These are phyloP conservation scores for Candida tibetensis DNA, from an alignment of 805 yeast genomes.

Conservation along the genomic window DNA sequence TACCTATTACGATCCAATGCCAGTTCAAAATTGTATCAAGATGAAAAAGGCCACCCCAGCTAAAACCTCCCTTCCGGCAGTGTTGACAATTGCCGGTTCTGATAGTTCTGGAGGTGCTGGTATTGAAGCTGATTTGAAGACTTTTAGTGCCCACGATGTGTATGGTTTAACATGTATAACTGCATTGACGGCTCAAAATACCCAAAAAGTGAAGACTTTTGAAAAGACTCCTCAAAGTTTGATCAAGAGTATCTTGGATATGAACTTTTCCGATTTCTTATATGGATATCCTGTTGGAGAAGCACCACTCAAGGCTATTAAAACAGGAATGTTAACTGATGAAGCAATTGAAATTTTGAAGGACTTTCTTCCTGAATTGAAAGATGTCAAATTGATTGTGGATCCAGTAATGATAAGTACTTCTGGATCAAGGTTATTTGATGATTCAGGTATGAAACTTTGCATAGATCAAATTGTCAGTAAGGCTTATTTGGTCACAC, in stretches of 20 bases:
- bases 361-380: slow-evolving; percentile 30
- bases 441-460: slow-evolving; percentile 41
- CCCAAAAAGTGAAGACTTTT: slow-evolving; percentile 45
- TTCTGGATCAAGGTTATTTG: slow-evolving; percentile 62
- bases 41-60: neutral
- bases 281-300: slow-evolving; percentile 20
- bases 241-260: slow-evolving; percentile 47
- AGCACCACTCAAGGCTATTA: slow-evolving; percentile 55
- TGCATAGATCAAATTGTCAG: slow-evolving; percentile 47
- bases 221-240: slow-evolving; percentile 41
- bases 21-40: neutral
- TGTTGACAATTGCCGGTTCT: slow-evolving; percentile 59
- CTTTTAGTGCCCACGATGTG: slow-evolving; percentile 71
- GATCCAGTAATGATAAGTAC: slow-evolving; percentile 89
- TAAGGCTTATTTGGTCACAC: slow-evolving; percentile 63
- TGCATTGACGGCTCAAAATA: slow-evolving; percentile 80
- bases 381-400: slow-evolving; percentile 46
- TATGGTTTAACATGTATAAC: slow-evolving; percentile 76
- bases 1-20: no score
- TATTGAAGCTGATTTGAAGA: slow-evolving; percentile 82
- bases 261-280: slow-evolving; percentile 57
- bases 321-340: slow-evolving; percentile 72
- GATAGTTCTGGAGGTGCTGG: slow-evolving; percentile 93
- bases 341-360: slow-evolving; percentile 51
- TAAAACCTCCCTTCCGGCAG: slow-evolving; percentile 13